A percentile compares a stretch with the other conserved stretches of the same genome.
Evolutionary conservation across 306 rosid genomes (phyloP).

Genomic region (Oemleria cerasiformis): DNA sequence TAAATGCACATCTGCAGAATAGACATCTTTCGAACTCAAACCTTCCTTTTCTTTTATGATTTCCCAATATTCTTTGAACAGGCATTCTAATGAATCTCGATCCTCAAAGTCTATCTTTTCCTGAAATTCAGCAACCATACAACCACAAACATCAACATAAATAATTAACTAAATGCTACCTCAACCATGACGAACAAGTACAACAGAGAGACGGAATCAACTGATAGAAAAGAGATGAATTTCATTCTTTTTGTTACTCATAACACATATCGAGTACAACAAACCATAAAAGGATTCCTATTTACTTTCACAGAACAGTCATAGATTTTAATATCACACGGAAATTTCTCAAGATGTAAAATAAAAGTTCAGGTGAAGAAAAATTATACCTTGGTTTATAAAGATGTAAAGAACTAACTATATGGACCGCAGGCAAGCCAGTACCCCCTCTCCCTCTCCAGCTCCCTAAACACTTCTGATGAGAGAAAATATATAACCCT

Average conservation of each 20-base stretch:
- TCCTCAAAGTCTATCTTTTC: slow-evolving; percentile 46
- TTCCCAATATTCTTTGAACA: slow-evolving; percentile 82
- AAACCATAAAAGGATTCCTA: not conserved
- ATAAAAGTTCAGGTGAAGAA: not conserved
- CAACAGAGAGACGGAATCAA: not conserved
- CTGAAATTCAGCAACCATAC: slow-evolving; percentile 38
- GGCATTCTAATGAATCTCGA: slow-evolving; percentile 54
- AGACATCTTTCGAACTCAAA: slow-evolving; percentile 32
- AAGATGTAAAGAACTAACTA: not conserved
- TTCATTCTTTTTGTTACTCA: not conserved
- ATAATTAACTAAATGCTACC: not conserved
- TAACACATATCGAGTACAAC: not conserved
- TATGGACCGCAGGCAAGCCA: not conserved
- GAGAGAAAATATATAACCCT: not conserved
- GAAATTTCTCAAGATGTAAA: not conserved
- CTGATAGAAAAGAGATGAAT: not conserved
- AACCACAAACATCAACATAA: not conserved
- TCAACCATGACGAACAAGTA: slow-evolving; percentile 6
- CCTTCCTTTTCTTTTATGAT: slow-evolving; percentile 56
- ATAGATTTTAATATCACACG: not conserved
- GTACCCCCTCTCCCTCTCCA: not conserved
- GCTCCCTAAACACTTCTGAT: not conserved
- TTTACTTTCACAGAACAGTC: not conserved
- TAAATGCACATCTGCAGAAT: slow-evolving; percentile 13
- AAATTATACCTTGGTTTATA: not conserved